Percentiles rank a stretch among this genome's conserved stretches.
Conservation (phyloP, 352 stramenopile genomes). For the Phytopythium oedochilum region DNA sequence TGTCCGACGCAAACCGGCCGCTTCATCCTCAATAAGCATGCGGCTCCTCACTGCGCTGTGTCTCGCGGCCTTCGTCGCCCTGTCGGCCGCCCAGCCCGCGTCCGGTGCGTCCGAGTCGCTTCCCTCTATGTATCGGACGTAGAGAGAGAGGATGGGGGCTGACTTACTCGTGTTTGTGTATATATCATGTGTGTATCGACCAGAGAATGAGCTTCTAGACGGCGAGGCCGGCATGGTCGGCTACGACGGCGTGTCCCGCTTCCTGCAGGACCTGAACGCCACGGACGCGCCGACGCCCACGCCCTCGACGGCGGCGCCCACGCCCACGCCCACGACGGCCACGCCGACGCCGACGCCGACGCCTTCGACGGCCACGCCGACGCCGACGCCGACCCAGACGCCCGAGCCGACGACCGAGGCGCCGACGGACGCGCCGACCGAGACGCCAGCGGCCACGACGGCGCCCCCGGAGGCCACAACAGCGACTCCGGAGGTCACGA, state of each 20-base stretch:
- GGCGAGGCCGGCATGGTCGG: conserved; percentile 2
- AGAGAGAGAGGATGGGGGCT: too few species aligned
- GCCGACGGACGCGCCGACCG: conserved; percentile 18
- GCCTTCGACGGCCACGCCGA: conserved; percentile 7
- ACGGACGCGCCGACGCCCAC: conserved; percentile 7
- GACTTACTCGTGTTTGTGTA: neutral
- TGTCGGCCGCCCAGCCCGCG: neutral
- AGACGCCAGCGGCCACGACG: conserved; percentile 8
- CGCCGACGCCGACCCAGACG: conserved; percentile 16
- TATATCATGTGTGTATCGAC: too few species aligned
- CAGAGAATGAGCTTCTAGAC: neutral
- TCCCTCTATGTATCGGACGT: too few species aligned
- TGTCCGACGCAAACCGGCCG: neutral
- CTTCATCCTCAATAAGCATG: neutral
- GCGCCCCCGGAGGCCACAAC: conserved; percentile 10
- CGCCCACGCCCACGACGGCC: conserved; percentile 10
- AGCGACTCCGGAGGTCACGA: conserved; percentile 8
- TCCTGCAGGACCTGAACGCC: conserved; percentile 7
- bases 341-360: conserved; percentile 7
- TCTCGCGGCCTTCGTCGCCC: neutral
- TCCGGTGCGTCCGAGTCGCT: neutral
- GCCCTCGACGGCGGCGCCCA: conserved; percentile 9
- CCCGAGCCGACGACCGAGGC: conserved; percentile 16
- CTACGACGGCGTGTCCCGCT: conserved; percentile 1
- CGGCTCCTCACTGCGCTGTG: neutral